Base-by-base conservation (phyloP, 352 stramenopile species). In the Phytophthora citricola region DNA sequence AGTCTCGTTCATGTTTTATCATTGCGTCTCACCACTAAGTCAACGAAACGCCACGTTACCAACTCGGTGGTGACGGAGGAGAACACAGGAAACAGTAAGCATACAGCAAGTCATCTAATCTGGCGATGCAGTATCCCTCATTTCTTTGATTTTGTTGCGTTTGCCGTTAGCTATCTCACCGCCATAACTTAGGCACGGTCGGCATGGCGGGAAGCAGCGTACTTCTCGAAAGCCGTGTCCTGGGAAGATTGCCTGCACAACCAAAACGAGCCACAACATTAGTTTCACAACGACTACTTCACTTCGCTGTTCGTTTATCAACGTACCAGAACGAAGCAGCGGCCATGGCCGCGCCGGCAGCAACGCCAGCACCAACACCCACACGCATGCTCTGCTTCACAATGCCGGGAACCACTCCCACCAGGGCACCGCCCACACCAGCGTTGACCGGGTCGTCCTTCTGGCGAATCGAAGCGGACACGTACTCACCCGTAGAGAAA, bases 371-470 rank as follows among this genome's bases (percentile, higher is more conserved):
- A 15, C 56, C 81, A n/a, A 66, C 73, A 46, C 66, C 83, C 22
- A 92, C 63, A 45, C 86, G 86, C 41, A 85, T 78, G 75, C 88
- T 96, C 73, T 90, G 83, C 71, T 85, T 87, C 49, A 93, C 55
- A 11, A 96, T 81, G 20, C 75, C 88, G 0, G 87, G 83, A 55
- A 96, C 79, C 40, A 89, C 40, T 52, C 88, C 88, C 20, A 86
- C 84, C 11, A 87, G 57, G 20, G 81, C 73, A 34, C 86, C 88
- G 32, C 85, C 86, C 8, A 94, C 63, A 7, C 67, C 83, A 17
- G 88, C 75, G 63, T 94, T 96, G 51, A 90, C 72, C 26, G 75
- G 64, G 63, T 92, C 80, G 34, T 86, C 70, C 71, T 91, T 90
- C 69, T 90, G 83, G 50, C 86, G 83, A 46, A 96, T 78, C 48